Percentiles rank a stretch among this genome's conserved stretches.
Evolutionary conservation across 352 stramenopile species (phyloP).

Genomic region (Phytophthora citrophthora): DNA sequence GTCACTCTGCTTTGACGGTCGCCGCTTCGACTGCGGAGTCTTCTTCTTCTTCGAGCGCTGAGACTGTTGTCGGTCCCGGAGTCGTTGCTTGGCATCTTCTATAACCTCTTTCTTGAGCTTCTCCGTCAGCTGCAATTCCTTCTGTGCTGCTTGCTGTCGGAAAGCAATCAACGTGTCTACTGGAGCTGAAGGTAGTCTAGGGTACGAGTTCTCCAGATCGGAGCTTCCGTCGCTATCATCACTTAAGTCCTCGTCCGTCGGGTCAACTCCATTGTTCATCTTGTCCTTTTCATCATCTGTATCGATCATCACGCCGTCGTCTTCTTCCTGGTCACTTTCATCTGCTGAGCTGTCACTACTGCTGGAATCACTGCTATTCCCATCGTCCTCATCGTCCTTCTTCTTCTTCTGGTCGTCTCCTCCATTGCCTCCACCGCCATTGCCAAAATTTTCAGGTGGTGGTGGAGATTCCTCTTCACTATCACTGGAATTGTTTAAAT

Average conservation of each 20-base stretch:
- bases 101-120: constrained; percentile 49
- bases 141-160: constrained; percentile 55
- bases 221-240: constrained; percentile 64
- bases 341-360: constrained; percentile 39
- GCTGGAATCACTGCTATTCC: constrained; percentile 41
- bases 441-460: constrained; percentile 15
- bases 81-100: constrained; percentile 36
- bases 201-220: constrained; percentile 70
- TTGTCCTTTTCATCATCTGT: constrained; percentile 63
- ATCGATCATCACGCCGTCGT: constrained; percentile 52
- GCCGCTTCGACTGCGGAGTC: constrained; percentile 27
- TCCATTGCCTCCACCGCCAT: constrained; percentile 15
- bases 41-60: constrained; percentile 43
- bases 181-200: constrained; percentile 53
- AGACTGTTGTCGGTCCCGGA: constrained; percentile 45
- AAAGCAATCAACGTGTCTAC: constrained; percentile 66
- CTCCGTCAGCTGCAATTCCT: constrained; percentile 60
- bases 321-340: constrained; percentile 36
- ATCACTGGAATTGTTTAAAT: constrained; percentile 40
- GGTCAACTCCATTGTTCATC: constrained; percentile 42
- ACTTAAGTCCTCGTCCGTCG: constrained; percentile 41
- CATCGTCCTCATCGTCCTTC: constrained; percentile 28
- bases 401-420: constrained; percentile 37
- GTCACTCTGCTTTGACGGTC: constrained; percentile 42
- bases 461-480: constrained; percentile 31